These are phyloP conservation scores for Auxenochlorella pyrenoidosa DNA, from an alignment of 139 green algal genomes.

Conservation along the genomic window DNA sequence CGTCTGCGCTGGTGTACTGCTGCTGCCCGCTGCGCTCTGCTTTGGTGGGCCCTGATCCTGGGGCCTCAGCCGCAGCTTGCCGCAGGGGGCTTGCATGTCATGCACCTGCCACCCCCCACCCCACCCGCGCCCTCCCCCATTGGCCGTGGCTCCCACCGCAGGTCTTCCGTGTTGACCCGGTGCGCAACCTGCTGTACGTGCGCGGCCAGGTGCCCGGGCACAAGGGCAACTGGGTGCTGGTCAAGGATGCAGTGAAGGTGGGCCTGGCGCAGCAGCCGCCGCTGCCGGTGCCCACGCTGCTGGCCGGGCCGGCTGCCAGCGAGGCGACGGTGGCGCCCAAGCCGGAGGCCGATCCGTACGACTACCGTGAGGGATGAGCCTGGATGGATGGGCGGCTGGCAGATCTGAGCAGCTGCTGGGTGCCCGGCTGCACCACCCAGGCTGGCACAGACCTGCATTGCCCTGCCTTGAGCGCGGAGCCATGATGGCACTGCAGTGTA, in stretches of 20 bases:
- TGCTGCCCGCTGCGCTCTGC: background rate
- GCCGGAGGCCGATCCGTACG: slow-evolving; percentile 28
- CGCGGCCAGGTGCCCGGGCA: slow-evolving; percentile 92
- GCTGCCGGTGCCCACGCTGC: slow-evolving; percentile 40
- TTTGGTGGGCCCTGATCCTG: too few relatives aligned
- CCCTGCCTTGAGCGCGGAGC: too few relatives aligned
- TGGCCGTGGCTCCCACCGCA: background rate
- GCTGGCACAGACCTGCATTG: too few relatives aligned
- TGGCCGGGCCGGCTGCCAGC: background rate
- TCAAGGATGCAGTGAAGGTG: slow-evolving; percentile 78
- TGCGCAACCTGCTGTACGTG: slow-evolving; percentile 94
- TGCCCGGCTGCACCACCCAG: too few relatives aligned
- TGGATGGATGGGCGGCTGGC: background rate
- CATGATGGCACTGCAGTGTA: too few relatives aligned
- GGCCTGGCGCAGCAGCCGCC: slow-evolving; percentile 48
- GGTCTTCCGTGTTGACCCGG: slow-evolving; percentile 87
- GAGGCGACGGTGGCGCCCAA: slow-evolving; percentile 40
- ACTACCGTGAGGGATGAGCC: slow-evolving; percentile 24
- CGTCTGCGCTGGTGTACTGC: background rate
- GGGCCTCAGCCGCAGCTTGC: too few relatives aligned
- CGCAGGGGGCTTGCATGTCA: too few relatives aligned
- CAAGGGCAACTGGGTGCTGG: slow-evolving; percentile 79
- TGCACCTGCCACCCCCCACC: background rate
- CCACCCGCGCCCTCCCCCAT: background rate
- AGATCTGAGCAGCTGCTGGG: background rate